A percentile compares a stretch with the other conserved stretches of the same genome.
Conservation (phyloP, 1,284 basidiomycete species). For the Naganishia cerealis region DNA sequence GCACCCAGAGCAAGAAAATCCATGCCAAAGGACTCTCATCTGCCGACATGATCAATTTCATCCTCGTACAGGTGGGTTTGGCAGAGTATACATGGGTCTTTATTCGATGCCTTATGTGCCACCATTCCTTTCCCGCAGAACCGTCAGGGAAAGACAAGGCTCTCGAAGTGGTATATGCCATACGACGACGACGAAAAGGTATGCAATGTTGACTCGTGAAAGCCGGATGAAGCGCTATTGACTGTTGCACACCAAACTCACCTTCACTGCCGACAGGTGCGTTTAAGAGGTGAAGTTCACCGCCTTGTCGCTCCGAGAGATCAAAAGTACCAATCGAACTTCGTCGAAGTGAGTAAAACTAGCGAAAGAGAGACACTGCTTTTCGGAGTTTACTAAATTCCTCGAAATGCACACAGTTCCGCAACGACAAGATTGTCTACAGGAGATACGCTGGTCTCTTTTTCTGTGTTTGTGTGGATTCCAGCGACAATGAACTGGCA, state of each 20-base stretch:
- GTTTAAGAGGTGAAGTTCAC: conserved; percentile 91
- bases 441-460: conserved; percentile 94
- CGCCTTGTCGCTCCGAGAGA: conserved; percentile 92
- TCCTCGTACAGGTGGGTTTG: conserved; percentile 74
- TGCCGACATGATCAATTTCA: conserved; percentile 78
- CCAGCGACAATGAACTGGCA: conserved; percentile 95
- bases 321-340: conserved; percentile 98
- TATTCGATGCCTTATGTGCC: background rate
- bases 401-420: conserved; percentile 65
- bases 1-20: background rate
- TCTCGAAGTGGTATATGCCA: conserved; percentile 96
- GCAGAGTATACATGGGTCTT: conserved; percentile 4
- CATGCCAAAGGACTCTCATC: background rate
- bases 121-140: conserved; percentile 61
- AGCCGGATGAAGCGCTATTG: conserved; percentile 11
- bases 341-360: conserved; percentile 78
- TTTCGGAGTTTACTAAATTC: conserved; percentile 3
- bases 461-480: conserved; percentile 96
- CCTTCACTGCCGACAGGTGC: conserved; percentile 62
- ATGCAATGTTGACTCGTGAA: conserved; percentile 35
- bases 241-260: background rate
- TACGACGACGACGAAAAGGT: conserved; percentile 96
- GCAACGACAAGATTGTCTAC: conserved; percentile 92
- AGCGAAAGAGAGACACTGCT: conserved; percentile 7
- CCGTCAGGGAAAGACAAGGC: conserved; percentile 91